Conservation (phyloP, 371 early-diverging fungal species). For the Amoeboaphelidium occidentale region DNA sequence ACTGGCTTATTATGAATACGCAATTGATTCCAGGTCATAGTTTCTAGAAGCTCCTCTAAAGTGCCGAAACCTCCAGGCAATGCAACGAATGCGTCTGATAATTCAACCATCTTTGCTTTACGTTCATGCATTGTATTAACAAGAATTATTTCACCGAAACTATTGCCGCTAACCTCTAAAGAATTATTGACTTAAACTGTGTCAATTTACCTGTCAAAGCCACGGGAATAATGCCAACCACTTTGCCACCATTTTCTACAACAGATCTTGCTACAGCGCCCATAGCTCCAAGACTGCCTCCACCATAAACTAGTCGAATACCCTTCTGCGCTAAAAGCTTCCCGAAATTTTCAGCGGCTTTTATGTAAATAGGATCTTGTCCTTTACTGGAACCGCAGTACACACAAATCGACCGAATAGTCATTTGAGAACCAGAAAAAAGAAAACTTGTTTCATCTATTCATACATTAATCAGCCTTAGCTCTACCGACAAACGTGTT, state of each 20-base stretch:
- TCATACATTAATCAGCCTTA: background rate
- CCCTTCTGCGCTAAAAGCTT: conserved; percentile 25
- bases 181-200: conserved; percentile 9
- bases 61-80: conserved; percentile 71
- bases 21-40: conserved; percentile 48
- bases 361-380: conserved; percentile 23
- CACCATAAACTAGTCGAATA: conserved; percentile 57
- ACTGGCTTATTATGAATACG: conserved; percentile 50
- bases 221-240: conserved; percentile 35
- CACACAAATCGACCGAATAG: conserved; percentile 33
- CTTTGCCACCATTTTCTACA: conserved; percentile 12
- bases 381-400: conserved; percentile 38
- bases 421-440: too few species aligned
- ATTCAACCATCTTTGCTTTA: conserved; percentile 41
- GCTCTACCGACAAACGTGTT: background rate
- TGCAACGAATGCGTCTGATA: conserved; percentile 46
- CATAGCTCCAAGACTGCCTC: conserved; percentile 53
- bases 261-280: conserved; percentile 41
- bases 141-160: conserved; percentile 27
- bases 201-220: conserved; percentile 20
- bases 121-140: conserved; percentile 64
- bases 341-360: conserved; percentile 33
- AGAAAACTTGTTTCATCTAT: background rate
- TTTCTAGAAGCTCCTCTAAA: conserved; percentile 60
- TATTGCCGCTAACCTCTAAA: conserved; percentile 13